Conservation (phyloP, 208 protist genomes). For the Entamoeba dispar region DNA sequence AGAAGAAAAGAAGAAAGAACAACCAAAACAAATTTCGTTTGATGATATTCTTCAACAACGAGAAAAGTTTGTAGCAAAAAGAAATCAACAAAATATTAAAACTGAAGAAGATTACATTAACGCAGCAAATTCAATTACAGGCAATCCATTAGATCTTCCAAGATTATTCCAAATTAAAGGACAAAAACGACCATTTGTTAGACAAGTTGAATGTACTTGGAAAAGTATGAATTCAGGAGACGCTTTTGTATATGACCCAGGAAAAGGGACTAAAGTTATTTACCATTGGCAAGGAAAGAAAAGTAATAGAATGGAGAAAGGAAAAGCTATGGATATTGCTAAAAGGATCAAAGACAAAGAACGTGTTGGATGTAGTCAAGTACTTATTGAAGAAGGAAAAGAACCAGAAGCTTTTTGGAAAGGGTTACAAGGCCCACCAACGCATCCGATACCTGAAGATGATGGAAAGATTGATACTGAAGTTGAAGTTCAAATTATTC, state of each 20-base stretch:
- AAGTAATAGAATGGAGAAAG: neutral
- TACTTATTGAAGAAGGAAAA: neutral
- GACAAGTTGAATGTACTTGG: neutral
- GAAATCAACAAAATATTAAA: neutral
- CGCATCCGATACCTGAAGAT: neutral
- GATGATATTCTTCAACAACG: neutral
- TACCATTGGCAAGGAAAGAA: neutral
- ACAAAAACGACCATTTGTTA: neutral
- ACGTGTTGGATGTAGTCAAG: neutral
- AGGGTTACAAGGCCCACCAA: neutral
- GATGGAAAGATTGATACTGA: neutral
- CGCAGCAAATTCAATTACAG: too few species aligned
- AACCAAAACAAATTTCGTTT: neutral
- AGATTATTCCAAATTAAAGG: neutral
- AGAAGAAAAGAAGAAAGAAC: neutral
- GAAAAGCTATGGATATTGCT: neutral
- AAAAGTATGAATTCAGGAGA: neutral
- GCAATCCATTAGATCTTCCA: neutral
- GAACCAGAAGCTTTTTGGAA: neutral
- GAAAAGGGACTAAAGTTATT: neutral
- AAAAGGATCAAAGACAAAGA: neutral
- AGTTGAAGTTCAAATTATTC: neutral
- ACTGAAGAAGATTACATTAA: neutral
- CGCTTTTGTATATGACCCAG: neutral
- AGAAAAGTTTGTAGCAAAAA: neutral